These are phyloP conservation scores for Eimeria maxima DNA, from an alignment of 169 alveolate species.

Conservation along the genomic window DNA sequence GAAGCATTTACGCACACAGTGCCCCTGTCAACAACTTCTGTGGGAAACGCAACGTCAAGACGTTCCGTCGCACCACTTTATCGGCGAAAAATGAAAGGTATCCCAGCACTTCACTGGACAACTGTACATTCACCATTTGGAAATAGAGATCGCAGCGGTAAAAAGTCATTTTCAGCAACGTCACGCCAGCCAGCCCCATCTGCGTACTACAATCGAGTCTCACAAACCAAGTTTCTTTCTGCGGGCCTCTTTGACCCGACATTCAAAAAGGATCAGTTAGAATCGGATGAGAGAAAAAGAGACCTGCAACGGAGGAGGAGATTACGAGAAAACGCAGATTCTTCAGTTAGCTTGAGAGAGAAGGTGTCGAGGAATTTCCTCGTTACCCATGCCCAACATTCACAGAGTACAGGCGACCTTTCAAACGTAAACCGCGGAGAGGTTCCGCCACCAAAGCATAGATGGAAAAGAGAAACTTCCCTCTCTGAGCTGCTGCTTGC, in stretches of 20 bases:
- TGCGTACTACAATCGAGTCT: background rate
- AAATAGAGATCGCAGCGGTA: conserved; percentile 51
- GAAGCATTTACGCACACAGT: background rate
- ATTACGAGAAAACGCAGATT: background rate
- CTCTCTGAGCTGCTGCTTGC: conserved; percentile 39
- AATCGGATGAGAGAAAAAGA: conserved; percentile 43
- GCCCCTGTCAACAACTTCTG: background rate
- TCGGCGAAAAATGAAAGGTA: conserved; percentile 41
- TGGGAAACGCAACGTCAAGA: background rate
- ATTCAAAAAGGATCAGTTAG: conserved; percentile 51
- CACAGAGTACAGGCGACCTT: background rate
- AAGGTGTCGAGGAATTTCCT: background rate
- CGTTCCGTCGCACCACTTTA: background rate
- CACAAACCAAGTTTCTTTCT: background rate
- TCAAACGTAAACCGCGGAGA: background rate
- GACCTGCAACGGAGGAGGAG: conserved; percentile 30
- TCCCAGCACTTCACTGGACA: conserved; percentile 75
- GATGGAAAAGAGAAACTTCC: conserved; percentile 42
- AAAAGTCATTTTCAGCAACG: conserved; percentile 48
- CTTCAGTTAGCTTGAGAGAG: background rate
- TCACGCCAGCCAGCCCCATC: conserved; percentile 1
- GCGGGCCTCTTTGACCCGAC: conserved; percentile 63
- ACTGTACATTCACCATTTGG: conserved; percentile 52
- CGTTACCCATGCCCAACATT: background rate
- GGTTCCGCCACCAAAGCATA: background rate